phyloP scores from a whole-genome alignment of 1,139 yeast species.

The Taphrina confusa region DNA sequence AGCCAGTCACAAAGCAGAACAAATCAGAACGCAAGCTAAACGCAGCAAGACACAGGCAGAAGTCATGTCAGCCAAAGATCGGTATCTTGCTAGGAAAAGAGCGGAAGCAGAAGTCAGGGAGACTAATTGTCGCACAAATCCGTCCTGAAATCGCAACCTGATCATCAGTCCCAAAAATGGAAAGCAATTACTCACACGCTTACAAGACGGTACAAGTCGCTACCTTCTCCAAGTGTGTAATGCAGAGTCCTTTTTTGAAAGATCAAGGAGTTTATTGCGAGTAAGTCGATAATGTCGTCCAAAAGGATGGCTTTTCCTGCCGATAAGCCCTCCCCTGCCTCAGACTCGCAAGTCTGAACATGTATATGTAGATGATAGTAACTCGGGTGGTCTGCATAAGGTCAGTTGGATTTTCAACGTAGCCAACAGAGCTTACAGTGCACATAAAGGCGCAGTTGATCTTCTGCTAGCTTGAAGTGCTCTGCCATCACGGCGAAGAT shows the following conservation, averaged over 20 bases:
- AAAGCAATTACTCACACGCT: no score
- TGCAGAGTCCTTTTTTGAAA: conserved; percentile 55
- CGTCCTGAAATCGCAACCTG: no score
- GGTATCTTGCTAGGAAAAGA: conserved; percentile 44
- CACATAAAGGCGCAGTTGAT: conserved; percentile 36
- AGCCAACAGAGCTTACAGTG: conserved; percentile 32
- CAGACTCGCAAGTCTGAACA: conserved; percentile 72
- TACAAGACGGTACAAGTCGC: conserved; percentile 61
- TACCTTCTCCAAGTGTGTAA: conserved; percentile 71
- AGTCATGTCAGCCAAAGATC: conserved; percentile 43
- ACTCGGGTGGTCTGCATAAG: conserved; percentile 78
- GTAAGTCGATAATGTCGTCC: conserved; percentile 77
- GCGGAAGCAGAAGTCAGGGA: conserved; percentile 6
- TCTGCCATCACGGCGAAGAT: conserved; percentile 65
- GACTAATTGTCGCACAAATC: no score
- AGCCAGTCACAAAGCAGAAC: conserved; percentile 43
- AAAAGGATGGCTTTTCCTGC: conserved; percentile 80
- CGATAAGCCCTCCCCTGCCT: conserved; percentile 72
- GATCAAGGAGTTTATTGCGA: conserved; percentile 56
- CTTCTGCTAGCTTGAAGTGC: background rate
- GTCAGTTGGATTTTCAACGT: background rate
- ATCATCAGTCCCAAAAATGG: no score
- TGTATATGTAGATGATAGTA: conserved; percentile 94
- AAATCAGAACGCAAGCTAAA: conserved; percentile 37
- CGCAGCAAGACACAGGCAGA: conserved; percentile 39